These are phyloP conservation scores for Aspergillus incahuasiensis DNA, from an alignment of 495 filamentous ascomycete species.

Conservation along the genomic window DNA sequence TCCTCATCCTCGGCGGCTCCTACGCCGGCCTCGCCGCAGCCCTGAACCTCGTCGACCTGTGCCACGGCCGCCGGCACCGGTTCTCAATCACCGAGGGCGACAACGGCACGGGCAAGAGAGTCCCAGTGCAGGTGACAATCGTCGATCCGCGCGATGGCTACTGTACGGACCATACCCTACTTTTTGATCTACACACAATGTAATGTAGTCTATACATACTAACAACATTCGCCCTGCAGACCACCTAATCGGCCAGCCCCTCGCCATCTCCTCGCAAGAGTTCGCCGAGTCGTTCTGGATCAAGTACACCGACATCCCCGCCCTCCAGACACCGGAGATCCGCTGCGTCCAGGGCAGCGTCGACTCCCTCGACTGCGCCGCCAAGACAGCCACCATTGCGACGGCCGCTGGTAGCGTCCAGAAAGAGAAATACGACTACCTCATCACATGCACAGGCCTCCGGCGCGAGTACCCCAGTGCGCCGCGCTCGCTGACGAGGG, in stretches of 20 bases:
- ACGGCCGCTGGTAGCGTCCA: constrained; percentile 18
- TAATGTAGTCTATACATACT: too few relatives aligned
- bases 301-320: constrained; percentile 54
- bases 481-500: constrained; percentile 49
- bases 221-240: too few relatives aligned
- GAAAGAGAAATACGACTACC: constrained; percentile 59
- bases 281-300: constrained; percentile 58
- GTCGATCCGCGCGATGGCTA: constrained; percentile 69
- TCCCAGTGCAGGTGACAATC: constrained; percentile 58
- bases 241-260: constrained; percentile 61
- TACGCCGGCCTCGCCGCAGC: constrained; percentile 60
- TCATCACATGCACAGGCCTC: constrained; percentile 58
- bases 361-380: constrained; percentile 44
- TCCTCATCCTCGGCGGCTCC: constrained; percentile 59
- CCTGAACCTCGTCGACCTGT: constrained; percentile 57
- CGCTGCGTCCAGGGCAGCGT: constrained; percentile 55
- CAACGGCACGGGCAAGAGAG: constrained; percentile 26
- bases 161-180: constrained; percentile 36
- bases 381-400: constrained; percentile 46
- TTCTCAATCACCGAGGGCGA: constrained; percentile 29
- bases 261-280: constrained; percentile 53
- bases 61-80: constrained; percentile 37
- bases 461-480: constrained; percentile 59
- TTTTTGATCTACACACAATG: background rate
- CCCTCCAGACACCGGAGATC: constrained; percentile 48